Evolutionary conservation across 1,284 basidiomycete genomes (phyloP).

Genomic region (Ceratobasidium sp.): DNA sequence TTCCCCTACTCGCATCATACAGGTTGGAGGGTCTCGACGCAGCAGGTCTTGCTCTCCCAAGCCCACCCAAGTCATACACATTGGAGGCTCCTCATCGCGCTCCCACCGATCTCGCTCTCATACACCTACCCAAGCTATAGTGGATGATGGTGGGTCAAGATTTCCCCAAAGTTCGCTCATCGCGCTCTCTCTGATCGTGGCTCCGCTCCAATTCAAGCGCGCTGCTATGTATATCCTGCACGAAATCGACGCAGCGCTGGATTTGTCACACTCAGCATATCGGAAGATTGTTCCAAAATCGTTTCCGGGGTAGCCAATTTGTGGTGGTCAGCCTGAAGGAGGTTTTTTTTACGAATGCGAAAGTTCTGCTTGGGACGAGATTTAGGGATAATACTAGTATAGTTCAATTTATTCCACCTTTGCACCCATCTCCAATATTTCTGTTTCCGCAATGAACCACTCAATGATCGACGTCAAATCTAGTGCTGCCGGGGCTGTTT

Average conservation of each 20-base stretch:
- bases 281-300: conserved; percentile 92
- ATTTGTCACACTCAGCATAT: conserved; percentile 98
- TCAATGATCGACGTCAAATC: conserved; percentile 15
- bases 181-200: conserved; percentile 97
- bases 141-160: too few relatives aligned
- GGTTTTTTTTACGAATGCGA: conserved; percentile 97
- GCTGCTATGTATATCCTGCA: conserved; percentile 99
- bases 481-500: background rate
- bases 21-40: conserved; percentile 16
- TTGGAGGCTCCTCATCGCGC: background rate
- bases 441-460: conserved; percentile 12
- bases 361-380: conserved; percentile 92
- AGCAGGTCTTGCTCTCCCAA: background rate
- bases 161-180: conserved; percentile 83
- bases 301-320: conserved; percentile 99
- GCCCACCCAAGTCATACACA: background rate
- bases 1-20: conserved; percentile 28
- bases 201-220: conserved; percentile 97
- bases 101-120: background rate
- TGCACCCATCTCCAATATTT: background rate
- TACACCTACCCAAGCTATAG: too few relatives aligned
- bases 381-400: conserved; percentile 94
- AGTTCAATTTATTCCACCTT: conserved; percentile 66
- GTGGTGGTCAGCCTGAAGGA: conserved; percentile 99
- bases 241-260: conserved; percentile 97